Evolutionary conservation across 441 rosid species (phyloP).

Genomic region (Corymbia calophylla): DNA sequence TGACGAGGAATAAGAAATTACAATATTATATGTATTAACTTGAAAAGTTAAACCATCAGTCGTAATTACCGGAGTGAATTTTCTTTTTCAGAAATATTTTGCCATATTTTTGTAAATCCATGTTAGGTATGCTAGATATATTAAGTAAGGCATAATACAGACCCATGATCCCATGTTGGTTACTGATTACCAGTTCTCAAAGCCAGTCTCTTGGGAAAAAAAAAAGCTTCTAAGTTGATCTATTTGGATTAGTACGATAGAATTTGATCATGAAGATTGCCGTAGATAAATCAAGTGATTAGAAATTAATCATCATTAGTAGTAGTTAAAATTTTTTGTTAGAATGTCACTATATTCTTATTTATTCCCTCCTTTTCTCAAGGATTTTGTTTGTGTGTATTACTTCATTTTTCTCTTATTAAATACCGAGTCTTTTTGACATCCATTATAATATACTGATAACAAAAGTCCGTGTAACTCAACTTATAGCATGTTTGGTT

Average conservation of each 20-base stretch:
- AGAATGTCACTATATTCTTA: neutral
- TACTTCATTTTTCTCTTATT: neutral
- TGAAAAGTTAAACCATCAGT: neutral
- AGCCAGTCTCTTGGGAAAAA: neutral
- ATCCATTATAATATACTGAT: neutral
- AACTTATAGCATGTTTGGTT: neutral
- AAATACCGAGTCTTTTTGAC: neutral
- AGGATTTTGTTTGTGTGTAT: neutral
- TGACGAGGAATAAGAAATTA: neutral
- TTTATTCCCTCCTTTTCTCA: neutral
- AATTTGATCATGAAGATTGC: neutral
- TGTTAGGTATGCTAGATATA: neutral
- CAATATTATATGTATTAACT: neutral
- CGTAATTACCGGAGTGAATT: neutral
- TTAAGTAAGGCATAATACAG: neutral
- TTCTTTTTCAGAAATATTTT: neutral
- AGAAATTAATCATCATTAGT: neutral
- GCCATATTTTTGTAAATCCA: neutral
- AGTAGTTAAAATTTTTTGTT: neutral
- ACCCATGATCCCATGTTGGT: neutral
- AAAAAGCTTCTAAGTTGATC: neutral
- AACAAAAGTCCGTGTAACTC: neutral
- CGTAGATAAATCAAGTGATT: neutral
- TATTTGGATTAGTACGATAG: neutral
- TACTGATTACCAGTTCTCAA: neutral